phyloP scores from a whole-genome alignment of 306 rosid species.

The Cicer pinnatifidum region DNA sequence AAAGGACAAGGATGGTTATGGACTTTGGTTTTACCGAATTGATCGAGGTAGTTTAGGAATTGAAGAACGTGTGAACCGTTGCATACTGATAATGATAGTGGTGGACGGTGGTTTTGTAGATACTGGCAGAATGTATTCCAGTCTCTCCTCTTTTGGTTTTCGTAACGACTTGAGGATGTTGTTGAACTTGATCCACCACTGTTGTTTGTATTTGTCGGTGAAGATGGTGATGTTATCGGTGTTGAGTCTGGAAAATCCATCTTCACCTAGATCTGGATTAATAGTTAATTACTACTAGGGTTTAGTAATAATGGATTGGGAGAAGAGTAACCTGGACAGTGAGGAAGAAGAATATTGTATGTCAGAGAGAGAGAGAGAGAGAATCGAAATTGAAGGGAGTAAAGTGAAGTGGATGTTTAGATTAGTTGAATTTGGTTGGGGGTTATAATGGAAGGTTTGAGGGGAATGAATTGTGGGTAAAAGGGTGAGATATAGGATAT shows the following conservation, averaged over 20 bases:
- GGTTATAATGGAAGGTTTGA: too few species aligned
- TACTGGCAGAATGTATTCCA: conserved; percentile 99
- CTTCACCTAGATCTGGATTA: too few species aligned
- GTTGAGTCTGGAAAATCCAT: conserved; percentile 65
- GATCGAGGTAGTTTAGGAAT: conserved; percentile 87
- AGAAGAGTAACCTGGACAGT: conserved; percentile 30
- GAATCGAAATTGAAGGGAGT: neutral
- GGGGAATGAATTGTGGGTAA: conserved; percentile 22
- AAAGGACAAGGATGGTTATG: conserved; percentile 84
- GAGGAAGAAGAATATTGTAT: neutral
- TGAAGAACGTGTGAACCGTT: conserved; percentile 86
- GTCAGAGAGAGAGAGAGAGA: neutral
- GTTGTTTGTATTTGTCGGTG: too few species aligned
- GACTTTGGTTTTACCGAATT: conserved; percentile 92
- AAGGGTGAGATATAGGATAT: conserved; percentile 20
- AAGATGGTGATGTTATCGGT: neutral
- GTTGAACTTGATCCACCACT: conserved; percentile 3
- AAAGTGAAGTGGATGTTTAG: neutral
- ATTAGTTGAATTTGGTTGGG: conserved; percentile 7
- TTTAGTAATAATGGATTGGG: too few species aligned
- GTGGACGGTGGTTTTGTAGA: conserved; percentile 81
- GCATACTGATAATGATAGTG: conserved; percentile 66
- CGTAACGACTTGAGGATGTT: conserved; percentile 81
- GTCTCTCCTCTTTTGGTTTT: conserved; percentile 93
- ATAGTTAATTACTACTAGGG: too few species aligned